Conservation (phyloP, 352 stramenopile species). For the Pythium scleroteichum region DNA sequence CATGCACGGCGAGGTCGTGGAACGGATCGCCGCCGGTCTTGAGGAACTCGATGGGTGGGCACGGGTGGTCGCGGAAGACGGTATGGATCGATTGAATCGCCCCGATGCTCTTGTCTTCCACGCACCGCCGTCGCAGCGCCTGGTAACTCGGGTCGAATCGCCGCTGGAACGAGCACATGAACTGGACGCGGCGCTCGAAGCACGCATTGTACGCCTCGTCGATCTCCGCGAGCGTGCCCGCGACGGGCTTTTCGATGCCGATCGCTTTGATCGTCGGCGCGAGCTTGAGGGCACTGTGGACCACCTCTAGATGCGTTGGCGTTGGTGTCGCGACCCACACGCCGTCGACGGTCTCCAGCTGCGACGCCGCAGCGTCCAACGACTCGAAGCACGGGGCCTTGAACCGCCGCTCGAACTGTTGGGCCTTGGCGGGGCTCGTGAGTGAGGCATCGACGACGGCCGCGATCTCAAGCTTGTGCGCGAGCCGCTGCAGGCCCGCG, state of each 20-base stretch:
- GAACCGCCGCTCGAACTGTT: slow-evolving; percentile 46
- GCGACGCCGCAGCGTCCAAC: slow-evolving; percentile 32
- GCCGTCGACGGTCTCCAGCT: slow-evolving; percentile 40
- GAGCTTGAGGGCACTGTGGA: slow-evolving; percentile 32
- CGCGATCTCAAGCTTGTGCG: slow-evolving; percentile 48
- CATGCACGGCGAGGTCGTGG: slow-evolving; percentile 89
- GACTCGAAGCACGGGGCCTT: slow-evolving; percentile 39
- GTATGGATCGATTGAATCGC: slow-evolving; percentile 81
- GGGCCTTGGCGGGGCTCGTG: slow-evolving; percentile 9
- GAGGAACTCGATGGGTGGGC: slow-evolving; percentile 87
- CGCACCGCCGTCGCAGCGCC: slow-evolving; percentile 42
- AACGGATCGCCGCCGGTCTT: slow-evolving; percentile 88
- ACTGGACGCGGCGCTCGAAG: slow-evolving; percentile 45
- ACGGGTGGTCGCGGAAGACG: slow-evolving; percentile 90
- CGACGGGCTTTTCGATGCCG: slow-evolving; percentile 78
- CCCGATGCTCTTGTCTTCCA: slow-evolving; percentile 55
- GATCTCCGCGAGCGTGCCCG: slow-evolving; percentile 53
- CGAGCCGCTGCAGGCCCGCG: slow-evolving; percentile 50
- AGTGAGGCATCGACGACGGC: slow-evolving; percentile 60
- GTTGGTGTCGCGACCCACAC: slow-evolving; percentile 82
- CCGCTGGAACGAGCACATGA: slow-evolving; percentile 92
- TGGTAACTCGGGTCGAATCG: slow-evolving; percentile 91
- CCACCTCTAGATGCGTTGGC: slow-evolving; percentile 59
- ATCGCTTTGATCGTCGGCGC: slow-evolving; percentile 38
- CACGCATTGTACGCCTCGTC: slow-evolving; percentile 61